Evolutionary conservation across 2,329 filamentous ascomycete species (phyloP).

Genomic region (Cladosporium cucumerinum): DNA sequence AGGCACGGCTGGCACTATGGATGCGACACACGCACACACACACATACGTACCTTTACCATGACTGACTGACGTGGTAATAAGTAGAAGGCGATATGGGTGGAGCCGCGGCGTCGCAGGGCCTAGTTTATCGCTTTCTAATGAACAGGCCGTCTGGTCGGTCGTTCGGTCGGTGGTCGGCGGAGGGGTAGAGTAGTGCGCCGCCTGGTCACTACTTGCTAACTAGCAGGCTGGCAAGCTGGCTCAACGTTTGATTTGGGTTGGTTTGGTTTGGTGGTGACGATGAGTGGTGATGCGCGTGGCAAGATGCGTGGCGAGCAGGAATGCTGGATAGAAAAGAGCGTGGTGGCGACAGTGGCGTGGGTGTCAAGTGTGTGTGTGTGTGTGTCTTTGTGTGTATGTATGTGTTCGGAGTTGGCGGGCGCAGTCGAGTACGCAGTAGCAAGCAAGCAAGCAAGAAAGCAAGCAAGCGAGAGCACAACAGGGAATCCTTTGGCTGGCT

Average conservation of each 20-base stretch:
- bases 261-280: not conserved
- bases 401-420: not conserved
- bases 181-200: no score
- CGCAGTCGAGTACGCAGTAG: not conserved
- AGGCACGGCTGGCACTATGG: not conserved
- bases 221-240: not conserved
- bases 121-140: not conserved
- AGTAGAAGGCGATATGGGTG: constrained; percentile 7
- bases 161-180: not conserved
- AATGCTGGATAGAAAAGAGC: not conserved
- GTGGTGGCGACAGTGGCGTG: not conserved
- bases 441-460: not conserved
- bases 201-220: no score
- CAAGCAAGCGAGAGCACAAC: not conserved
- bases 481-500: not conserved
- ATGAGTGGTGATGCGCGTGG: not conserved
- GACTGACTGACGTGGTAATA: constrained; percentile 10
- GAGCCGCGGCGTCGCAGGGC: constrained; percentile 6
- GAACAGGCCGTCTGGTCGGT: not conserved
- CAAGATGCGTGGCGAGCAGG: not conserved
- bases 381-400: not conserved
- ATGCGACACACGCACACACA: constrained; percentile 17
- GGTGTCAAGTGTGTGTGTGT: no score
- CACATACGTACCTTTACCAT: constrained; percentile 24
- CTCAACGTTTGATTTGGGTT: not conserved